A percentile compares a stretch with the other conserved stretches of the same genome.
These are phyloP conservation scores for Nemania diffusa DNA, from an alignment of 2,329 filamentous ascomycete genomes.

Conservation along the genomic window DNA sequence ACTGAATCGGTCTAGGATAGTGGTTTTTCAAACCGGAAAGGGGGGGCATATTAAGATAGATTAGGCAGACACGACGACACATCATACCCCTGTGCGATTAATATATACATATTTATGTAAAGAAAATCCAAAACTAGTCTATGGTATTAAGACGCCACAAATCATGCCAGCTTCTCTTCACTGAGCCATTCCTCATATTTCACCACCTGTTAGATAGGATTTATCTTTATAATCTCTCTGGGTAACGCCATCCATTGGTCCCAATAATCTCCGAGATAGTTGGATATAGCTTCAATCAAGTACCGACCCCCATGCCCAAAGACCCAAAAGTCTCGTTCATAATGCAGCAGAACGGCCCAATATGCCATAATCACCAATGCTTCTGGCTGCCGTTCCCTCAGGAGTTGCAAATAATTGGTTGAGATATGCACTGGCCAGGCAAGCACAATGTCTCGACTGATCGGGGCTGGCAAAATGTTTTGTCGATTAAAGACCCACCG, in stretches of 20 bases:
- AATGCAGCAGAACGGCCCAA: slow-evolving; percentile 15
- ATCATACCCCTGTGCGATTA: too few species aligned
- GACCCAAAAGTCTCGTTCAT: slow-evolving; percentile 21
- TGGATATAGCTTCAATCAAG: slow-evolving; percentile 20
- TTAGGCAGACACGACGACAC: too few species aligned
- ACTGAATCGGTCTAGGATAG: too few species aligned
- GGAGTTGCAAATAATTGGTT: slow-evolving; percentile 10
- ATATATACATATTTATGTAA: too few species aligned
- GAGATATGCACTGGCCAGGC: slow-evolving; percentile 21
- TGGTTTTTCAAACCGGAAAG: too few species aligned
- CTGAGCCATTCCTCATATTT: too few species aligned
- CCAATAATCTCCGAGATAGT: slow-evolving; percentile 14
- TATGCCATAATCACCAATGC: slow-evolving; percentile 24
- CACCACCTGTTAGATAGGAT: background rate
- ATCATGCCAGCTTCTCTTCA: too few species aligned
- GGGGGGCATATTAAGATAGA: too few species aligned
- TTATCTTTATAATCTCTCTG: slow-evolving; percentile 4
- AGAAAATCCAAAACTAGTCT: too few species aligned
- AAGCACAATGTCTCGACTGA: slow-evolving; percentile 3
- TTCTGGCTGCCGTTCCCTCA: slow-evolving; percentile 15
- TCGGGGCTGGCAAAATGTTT: background rate
- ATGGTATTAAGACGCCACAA: too few species aligned
- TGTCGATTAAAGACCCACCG: background rate
- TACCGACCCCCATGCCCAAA: slow-evolving; percentile 14
- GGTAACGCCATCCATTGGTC: slow-evolving; percentile 8